Evolutionary conservation across 75 land plant species (phyloP).

Genomic region (Cryptomeria japonica): DNA sequence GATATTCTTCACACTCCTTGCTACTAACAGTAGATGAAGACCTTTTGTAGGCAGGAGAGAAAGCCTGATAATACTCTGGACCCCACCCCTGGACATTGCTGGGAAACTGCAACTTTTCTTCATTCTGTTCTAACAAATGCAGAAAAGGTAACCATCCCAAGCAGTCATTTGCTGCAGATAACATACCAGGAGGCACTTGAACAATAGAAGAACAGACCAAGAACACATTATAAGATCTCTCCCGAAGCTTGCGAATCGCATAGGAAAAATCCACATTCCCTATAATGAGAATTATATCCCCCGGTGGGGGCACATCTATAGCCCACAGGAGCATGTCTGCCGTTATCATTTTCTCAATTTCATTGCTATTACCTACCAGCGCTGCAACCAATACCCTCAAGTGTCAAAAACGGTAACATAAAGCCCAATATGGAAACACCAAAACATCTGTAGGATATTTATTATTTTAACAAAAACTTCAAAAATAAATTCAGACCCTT

Average conservation of each 20-base stretch:
- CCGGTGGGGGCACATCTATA: conserved; percentile 3
- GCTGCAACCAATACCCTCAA: neutral
- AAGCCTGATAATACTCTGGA: neutral
- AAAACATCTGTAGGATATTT: too few relatives aligned
- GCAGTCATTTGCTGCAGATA: neutral
- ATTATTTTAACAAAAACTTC: too few relatives aligned
- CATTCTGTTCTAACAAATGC: neutral
- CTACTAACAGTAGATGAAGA: neutral
- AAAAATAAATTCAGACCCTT: too few relatives aligned
- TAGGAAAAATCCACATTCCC: neutral
- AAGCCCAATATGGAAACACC: too few relatives aligned
- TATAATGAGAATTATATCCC: neutral
- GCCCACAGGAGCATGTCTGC: neutral
- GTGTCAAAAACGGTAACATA: too few relatives aligned
- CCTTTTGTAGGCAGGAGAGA: neutral
- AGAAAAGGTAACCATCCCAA: conserved; percentile 5
- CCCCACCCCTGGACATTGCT: neutral
- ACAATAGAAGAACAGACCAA: neutral
- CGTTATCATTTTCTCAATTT: conserved; percentile 6
- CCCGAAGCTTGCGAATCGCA: neutral
- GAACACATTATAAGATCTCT: conserved; percentile 4
- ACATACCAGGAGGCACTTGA: conserved; percentile 7
- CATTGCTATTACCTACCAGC: neutral
- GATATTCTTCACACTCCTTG: neutral
- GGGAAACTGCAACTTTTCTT: neutral